Conservation (phyloP, 495 filamentous ascomycete genomes). For the Penicillium canescens region DNA sequence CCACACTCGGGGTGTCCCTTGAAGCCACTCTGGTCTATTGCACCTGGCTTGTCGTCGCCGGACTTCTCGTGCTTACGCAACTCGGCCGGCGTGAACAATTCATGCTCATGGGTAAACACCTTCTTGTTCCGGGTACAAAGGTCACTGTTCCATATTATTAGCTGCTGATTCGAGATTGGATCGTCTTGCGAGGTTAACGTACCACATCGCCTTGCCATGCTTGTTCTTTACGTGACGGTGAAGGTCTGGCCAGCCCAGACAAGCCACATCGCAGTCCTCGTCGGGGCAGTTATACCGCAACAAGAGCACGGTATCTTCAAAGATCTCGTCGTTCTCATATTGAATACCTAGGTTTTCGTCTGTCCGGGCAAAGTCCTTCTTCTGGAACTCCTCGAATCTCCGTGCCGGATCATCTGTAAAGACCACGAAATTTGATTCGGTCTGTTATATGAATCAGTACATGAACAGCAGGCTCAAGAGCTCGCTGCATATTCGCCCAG, state of each 20-base stretch:
- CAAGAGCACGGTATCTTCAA: constrained; percentile 81
- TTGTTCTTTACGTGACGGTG: constrained; percentile 82
- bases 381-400: constrained; percentile 77
- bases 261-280: constrained; percentile 79
- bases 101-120: constrained; percentile 97
- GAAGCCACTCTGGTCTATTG: constrained; percentile 91
- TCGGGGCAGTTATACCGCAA: constrained; percentile 97
- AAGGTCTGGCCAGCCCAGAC: constrained; percentile 88
- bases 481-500: not conserved
- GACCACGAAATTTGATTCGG: constrained; percentile 78
- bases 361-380: constrained; percentile 66
- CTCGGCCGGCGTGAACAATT: constrained; percentile 81
- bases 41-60: constrained; percentile 89
- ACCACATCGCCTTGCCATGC: constrained; percentile 90
- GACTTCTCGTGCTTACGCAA: constrained; percentile 83
- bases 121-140: constrained; percentile 95
- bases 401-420: constrained; percentile 84
- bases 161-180: constrained; percentile 4
- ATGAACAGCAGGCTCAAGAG: not conserved
- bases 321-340: constrained; percentile 83
- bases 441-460: constrained; percentile 43
- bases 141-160: constrained; percentile 50
- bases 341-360: constrained; percentile 86
- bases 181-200: constrained; percentile 24
- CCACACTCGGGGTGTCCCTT: constrained; percentile 93